phyloP scores from a whole-genome alignment of 495 filamentous ascomycete species.

The Xanthoparmelia taractica region DNA sequence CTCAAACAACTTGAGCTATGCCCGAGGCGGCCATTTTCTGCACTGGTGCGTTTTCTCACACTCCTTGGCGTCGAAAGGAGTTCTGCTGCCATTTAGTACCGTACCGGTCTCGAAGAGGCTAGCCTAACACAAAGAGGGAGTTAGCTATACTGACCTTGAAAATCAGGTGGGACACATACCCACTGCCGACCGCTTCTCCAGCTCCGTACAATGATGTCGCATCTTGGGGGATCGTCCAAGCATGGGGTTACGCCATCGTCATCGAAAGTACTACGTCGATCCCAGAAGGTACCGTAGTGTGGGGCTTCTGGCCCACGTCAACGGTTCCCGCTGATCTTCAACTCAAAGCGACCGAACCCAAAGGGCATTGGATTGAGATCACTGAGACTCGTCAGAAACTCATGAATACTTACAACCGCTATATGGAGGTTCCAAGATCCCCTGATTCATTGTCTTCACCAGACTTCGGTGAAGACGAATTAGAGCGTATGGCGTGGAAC shows the following conservation, averaged over 20 bases:
- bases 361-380: background rate
- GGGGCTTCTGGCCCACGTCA: slow-evolving; percentile 1
- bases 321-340: background rate
- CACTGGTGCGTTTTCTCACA: background rate
- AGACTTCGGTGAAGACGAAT: background rate
- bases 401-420: background rate
- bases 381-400: background rate
- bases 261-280: background rate
- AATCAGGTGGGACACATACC: slow-evolving; percentile 1
- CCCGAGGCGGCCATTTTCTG: background rate
- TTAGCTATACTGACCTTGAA: background rate
- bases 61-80: background rate
- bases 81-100: background rate
- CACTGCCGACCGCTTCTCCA: background rate
- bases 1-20: slow-evolving; percentile 1
- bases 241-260: background rate
- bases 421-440: background rate
- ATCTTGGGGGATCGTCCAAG: background rate
- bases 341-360: slow-evolving; percentile 1
- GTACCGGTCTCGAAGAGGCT: background rate
- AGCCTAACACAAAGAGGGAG: slow-evolving; percentile 1
- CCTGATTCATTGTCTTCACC: background rate
- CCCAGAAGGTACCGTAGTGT: background rate
- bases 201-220: background rate
- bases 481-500: background rate